Evolutionary conservation across 345 rosid species (phyloP), one percentile per base, ranked within the genome.

Genomic region (Melaleuca alternifolia): DNA sequence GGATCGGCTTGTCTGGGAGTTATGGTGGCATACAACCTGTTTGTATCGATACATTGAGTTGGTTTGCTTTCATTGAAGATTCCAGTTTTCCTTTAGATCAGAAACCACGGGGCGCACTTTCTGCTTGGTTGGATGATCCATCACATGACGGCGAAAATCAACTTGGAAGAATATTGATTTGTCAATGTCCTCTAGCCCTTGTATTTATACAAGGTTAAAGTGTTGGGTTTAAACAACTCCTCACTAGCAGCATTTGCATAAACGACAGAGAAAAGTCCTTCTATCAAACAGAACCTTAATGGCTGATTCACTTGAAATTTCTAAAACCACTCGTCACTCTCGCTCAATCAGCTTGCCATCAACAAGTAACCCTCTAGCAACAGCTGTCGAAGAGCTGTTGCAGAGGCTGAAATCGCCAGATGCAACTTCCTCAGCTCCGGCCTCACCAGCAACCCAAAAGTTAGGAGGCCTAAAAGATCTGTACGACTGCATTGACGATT

Each of bases 341-440:
- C 87, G 84, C 12, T 90, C 88, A 33, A 85, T 76, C 84, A 90
- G 90, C 79, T 85, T 90, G 84, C 90, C 88, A 18, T 87, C 89
- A 8, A 82, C 81, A 51, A 21, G 76, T 28, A 88, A 90, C 33
- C 92, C 90, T 85, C 37, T 71, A 15, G 83, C 48, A 10, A 21
- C 44, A 5, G 56, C 14, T 13, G 52, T 75, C 8, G 88, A 88
- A 89, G 89, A 90, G 59, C 87, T 87, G 30, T 62, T 88, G 82
- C 1, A 65, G 41, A 26, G 86, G 46, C 86, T 90, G 20, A 85
- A 54, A 52, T 57, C 88, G 10, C 88, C 85, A 16, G 59, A 82
- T 52, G 53, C 59, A 30, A 54, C 88, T 28, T 53, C 85, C 48
- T 88, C 57, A 6, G 76, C 87, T 13, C 48, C 86, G 23, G 20